Evolutionary conservation across 176 grass and related monocot species (phyloP).

Genomic region (Pharus latifolius): DNA sequence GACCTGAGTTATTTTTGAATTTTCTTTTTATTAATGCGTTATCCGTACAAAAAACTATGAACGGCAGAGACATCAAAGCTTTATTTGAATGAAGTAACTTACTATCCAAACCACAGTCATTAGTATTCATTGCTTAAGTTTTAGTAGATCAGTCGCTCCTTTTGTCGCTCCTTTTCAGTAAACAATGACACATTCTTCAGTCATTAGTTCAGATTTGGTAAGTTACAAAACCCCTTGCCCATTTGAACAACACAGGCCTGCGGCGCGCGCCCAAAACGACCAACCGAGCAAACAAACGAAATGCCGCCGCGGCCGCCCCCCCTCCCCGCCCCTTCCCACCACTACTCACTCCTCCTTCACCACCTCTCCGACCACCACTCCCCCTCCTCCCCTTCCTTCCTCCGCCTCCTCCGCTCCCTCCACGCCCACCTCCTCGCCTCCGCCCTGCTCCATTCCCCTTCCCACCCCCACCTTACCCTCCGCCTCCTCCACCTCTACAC

Average conservation of each 20-base stretch:
- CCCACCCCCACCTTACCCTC: slow-evolving; percentile 65
- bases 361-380: slow-evolving; percentile 29
- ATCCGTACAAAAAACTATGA: too few species aligned
- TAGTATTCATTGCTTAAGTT: too few species aligned
- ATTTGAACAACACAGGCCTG: slow-evolving; percentile 7
- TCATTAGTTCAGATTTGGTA: too few species aligned
- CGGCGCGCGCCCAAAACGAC: not conserved
- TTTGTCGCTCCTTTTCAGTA: too few species aligned
- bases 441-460: slow-evolving; percentile 34
- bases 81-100: too few species aligned
- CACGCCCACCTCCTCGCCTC: slow-evolving; percentile 70
- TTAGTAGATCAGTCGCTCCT: too few species aligned
- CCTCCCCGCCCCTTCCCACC: slow-evolving; percentile 7
- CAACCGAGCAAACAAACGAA: not conserved
- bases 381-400: slow-evolving; percentile 18
- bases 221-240: too few species aligned
- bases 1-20: too few species aligned
- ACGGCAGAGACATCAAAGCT: too few species aligned
- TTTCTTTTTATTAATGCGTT: too few species aligned
- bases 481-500: slow-evolving; percentile 90
- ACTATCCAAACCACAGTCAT: too few species aligned
- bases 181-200: too few species aligned
- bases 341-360: slow-evolving; percentile 32
- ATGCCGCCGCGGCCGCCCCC: not conserved
- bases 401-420: slow-evolving; percentile 53